Evolutionary conservation across 2,329 filamentous ascomycete genomes (phyloP), one percentile per base, ranked within the genome.

Genomic region (Daldinia sp.): DNA sequence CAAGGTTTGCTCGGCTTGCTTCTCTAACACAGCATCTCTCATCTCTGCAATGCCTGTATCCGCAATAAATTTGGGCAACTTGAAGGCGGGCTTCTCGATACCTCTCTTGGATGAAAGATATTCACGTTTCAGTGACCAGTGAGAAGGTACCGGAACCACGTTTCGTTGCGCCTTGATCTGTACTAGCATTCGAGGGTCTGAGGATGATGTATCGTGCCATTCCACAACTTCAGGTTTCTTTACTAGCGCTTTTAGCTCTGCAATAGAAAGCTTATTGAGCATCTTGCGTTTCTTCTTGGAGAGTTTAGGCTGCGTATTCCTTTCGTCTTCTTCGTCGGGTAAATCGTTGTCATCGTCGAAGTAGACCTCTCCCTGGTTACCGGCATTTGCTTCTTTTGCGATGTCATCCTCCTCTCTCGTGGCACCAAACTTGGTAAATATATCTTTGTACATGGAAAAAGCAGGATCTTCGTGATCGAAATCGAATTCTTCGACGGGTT

Each of bases 1-100:
- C 74, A 99, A 84, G 0, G 89, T 91, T 74, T 96, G 93, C 76
- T 97, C 91, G 58, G 94, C 94, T 79, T 98, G 94, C 80, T 99
- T 98, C 80, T 98, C 96, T 51, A 98, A 82, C 0, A 97, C 94
- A 2, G 96, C 95, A 78, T 98, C 96, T 73, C 96, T 91, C 96
- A 99, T 99, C 83, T 98, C 96, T 15, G 94, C 90, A 75, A 99
- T 99, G 37, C 96, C 96, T 1, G 96, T 99, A 78, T 98, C 96
- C 74, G 95, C 92, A 72, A 99, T 99, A 80, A 98, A 99, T 75
- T 95, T 96, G 0, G 96, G 96, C 15, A 99, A 87, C 28, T 93
- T 88, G 80, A 98, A 99, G 0, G 94, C 90, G 0, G 95, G 88
- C 82, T 99, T 99, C 81, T 99, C 96, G 67, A 99, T 93, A 81